phyloP scores from a whole-genome alignment of 2,329 filamentous ascomycete genomes.

The Curvularia eragrostidis region DNA sequence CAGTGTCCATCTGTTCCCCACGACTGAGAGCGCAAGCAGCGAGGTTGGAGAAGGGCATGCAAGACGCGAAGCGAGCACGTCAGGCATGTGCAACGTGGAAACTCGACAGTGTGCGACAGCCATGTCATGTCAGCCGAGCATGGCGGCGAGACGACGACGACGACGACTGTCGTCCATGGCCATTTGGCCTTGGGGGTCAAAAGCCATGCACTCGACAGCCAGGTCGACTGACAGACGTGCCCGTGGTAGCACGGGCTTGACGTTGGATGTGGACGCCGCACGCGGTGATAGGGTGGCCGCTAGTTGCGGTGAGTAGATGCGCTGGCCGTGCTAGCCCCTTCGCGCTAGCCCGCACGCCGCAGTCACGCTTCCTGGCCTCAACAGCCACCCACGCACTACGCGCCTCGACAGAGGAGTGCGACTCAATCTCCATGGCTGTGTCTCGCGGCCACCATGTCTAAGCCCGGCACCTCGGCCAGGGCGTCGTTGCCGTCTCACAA shows the following conservation, averaged over 20 bases:
- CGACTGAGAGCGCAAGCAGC: no score
- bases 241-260: conserved; percentile 44
- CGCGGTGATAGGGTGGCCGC: conserved; percentile 38
- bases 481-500: conserved; percentile 35
- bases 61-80: conserved; percentile 27
- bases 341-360: conserved; percentile 21
- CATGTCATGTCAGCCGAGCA: conserved; percentile 44
- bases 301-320: conserved; percentile 50
- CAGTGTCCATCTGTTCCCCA: conserved; percentile 23
- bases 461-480: conserved; percentile 33
- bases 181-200: conserved; percentile 12
- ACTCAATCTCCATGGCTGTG: conserved; percentile 27
- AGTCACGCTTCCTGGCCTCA: conserved; percentile 41
- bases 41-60: conserved; percentile 15
- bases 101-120: conserved; percentile 46
- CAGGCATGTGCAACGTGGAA: conserved; percentile 44
- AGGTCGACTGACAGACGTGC: conserved; percentile 45
- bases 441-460: conserved; percentile 30
- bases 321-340: conserved; percentile 41
- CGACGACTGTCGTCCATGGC: conserved; percentile 21
- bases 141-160: conserved; percentile 28
- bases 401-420: conserved; percentile 19
- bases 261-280: conserved; percentile 43
- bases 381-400: conserved; percentile 35
- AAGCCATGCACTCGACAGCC: conserved; percentile 26